These are phyloP conservation scores for Cinchona pubescens DNA, from an alignment of 257 asterid genomes.

Conservation along the genomic window DNA sequence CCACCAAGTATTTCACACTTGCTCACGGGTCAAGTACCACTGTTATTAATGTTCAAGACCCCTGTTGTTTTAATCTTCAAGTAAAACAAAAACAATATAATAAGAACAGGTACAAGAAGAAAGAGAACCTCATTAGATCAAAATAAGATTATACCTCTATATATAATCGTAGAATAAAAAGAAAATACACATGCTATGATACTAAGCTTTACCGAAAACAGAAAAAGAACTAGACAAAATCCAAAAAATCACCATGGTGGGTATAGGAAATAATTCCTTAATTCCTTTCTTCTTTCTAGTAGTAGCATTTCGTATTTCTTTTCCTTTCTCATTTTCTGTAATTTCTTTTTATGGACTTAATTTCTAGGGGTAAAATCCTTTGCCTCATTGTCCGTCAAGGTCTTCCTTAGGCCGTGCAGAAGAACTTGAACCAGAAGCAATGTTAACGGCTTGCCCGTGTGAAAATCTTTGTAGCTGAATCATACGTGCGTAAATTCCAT, in stretches of 20 bases:
- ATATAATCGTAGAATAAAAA: constrained; percentile 18
- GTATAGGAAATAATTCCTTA: constrained; percentile 21
- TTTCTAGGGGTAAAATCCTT: not conserved
- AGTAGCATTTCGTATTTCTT: constrained; percentile 5
- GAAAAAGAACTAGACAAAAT: constrained; percentile 35
- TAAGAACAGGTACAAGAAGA: not conserved
- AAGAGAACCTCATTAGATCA: not conserved
- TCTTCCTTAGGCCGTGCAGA: constrained; percentile 39
- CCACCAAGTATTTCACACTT: not conserved
- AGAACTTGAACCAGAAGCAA: constrained; percentile 57
- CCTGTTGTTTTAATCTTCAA: not conserved
- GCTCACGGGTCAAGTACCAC: not conserved
- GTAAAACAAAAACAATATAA: no score
- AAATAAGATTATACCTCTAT: not conserved
- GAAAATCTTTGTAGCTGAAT: constrained; percentile 68
- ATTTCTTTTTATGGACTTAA: not conserved
- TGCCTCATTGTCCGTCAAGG: constrained; percentile 28
- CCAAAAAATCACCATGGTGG: constrained; percentile 28
- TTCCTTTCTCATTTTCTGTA: not conserved
- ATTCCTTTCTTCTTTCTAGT: constrained; percentile 9
- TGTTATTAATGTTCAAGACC: not conserved
- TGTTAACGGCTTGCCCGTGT: constrained; percentile 57
- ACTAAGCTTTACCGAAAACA: constrained; percentile 48
- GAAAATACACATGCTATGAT: constrained; percentile 39
- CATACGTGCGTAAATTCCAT: constrained; percentile 78